Evolutionary conservation across 169 alveolate genomes (phyloP), one percentile per base, ranked within the genome.

Genomic region (Plasmodium adleri): DNA sequence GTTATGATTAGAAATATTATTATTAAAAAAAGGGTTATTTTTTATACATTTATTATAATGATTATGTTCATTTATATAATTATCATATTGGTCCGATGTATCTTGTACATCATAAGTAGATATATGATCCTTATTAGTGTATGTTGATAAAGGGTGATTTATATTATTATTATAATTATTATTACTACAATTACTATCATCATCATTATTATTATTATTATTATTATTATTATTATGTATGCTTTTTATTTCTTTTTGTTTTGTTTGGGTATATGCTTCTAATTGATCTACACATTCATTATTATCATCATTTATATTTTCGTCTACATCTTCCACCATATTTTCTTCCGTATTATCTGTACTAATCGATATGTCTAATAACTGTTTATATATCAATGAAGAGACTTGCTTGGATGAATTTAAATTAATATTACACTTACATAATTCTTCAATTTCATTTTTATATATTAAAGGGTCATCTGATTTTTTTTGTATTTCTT

Each of bases 321-420:
- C 9, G 5, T 39, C 10, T 39, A 0, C 1, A 22, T 7, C 80
- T 39, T 59, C 71, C 62, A 10, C 88, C 54, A 49, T 24, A 15
- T 76, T 63, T 56, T 56, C 22, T 17, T 56, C 64, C 0, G 64
- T 17, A 10, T 12, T 6, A 10, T 49, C n/a, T 17, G 58, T 64
- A 43, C 10, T 74, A 15, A 60, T 4, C 7, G 68, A 3, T 13
- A 76, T 13, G 28, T 76, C 68, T 6, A 64, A 39, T 17, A 76
- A 26, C 15, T 63, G 9, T 76, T n/a, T 49, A 28, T 71, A 85
- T 60, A 85, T n/a, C 15, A 85, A 49, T 3, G 85, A 60, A 8
- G 93, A 56, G 1, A 88, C 93, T 52, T 88, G 93, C 22, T 88
- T 88, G 22, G 93, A 88, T 0, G 93, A 88, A 62, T 88, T 88